Conservation (phyloP, 2,329 filamentous ascomycete genomes). For the Helotiales sp. region DNA sequence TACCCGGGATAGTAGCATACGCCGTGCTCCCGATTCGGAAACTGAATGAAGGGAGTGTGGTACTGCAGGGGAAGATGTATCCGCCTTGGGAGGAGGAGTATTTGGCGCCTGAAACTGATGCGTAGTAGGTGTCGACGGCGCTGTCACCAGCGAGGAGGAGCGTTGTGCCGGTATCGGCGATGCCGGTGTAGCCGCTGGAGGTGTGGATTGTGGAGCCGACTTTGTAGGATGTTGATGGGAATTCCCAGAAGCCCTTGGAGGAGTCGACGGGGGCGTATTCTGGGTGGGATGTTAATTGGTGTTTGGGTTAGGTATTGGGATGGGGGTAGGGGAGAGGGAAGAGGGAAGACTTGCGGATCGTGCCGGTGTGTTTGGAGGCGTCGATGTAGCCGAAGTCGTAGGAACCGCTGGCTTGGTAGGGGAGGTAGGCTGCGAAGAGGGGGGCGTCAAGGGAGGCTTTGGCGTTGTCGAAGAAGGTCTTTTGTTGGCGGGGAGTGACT, state of each 20-base stretch:
- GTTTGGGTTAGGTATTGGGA: not conserved
- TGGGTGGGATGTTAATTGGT: not conserved
- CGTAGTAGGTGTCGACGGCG: slow-evolving; percentile 46
- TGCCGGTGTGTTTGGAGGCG: slow-evolving; percentile 55
- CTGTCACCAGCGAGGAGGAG: slow-evolving; percentile 45
- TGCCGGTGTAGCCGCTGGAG: slow-evolving; percentile 42
- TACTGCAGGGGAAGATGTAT: slow-evolving; percentile 45
- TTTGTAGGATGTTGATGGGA: slow-evolving; percentile 55
- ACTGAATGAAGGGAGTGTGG: slow-evolving; percentile 44
- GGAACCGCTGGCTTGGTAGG: slow-evolving; percentile 50
- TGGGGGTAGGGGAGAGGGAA: not conserved
- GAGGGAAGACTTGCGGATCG: slow-evolving; percentile 44
- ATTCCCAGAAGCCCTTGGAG: slow-evolving; percentile 59
- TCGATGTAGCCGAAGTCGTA: slow-evolving; percentile 64
- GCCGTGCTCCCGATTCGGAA: slow-evolving; percentile 42
- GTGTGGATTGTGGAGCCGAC: slow-evolving; percentile 53
- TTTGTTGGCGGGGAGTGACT: slow-evolving; percentile 36
- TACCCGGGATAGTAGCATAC: slow-evolving; percentile 44
- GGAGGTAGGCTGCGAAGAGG: slow-evolving; percentile 61
- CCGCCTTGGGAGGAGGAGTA: slow-evolving; percentile 41
- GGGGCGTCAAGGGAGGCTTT: slow-evolving; percentile 42
- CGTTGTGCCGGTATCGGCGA: slow-evolving; percentile 50
- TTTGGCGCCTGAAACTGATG: slow-evolving; percentile 40
- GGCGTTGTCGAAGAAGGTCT: slow-evolving; percentile 44
- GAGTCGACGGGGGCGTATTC: slow-evolving; percentile 53